Evolutionary conservation across 2,329 filamentous ascomycete genomes (phyloP).

Genomic region (Nannizzia gypsea): DNA sequence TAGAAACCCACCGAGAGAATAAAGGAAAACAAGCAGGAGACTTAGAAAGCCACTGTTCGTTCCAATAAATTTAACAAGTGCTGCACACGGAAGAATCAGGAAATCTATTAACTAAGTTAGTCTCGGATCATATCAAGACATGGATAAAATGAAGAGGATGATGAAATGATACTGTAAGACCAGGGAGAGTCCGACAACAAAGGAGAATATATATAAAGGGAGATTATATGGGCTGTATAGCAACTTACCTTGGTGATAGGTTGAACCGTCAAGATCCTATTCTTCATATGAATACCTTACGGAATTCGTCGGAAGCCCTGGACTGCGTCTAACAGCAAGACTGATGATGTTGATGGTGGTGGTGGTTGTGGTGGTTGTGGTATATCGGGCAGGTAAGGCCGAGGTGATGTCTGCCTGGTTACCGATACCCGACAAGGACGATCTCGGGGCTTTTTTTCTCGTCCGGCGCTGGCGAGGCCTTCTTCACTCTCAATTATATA

Average conservation of each 20-base stretch:
- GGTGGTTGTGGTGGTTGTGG: background rate
- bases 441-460: background rate
- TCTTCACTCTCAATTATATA: background rate
- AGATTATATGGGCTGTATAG: background rate
- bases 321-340: background rate
- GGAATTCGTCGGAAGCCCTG: background rate
- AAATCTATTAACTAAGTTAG: background rate
- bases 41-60: conserved; percentile 5
- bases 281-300: background rate
- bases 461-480: background rate
- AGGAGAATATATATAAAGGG: background rate
- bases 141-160: background rate
- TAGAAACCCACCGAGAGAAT: conserved; percentile 22
- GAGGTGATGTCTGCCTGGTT: background rate
- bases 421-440: background rate
- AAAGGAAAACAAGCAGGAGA: conserved; percentile 6
- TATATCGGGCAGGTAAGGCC: background rate
- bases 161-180: background rate
- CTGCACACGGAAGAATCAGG: background rate
- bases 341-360: background rate
- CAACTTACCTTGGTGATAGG: background rate
- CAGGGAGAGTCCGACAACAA: background rate
- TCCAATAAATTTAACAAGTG: background rate
- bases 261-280: background rate
- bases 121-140: background rate